phyloP scores from a whole-genome alignment of 1,284 basidiomycete species.

The Cryptococcus sp. region DNA sequence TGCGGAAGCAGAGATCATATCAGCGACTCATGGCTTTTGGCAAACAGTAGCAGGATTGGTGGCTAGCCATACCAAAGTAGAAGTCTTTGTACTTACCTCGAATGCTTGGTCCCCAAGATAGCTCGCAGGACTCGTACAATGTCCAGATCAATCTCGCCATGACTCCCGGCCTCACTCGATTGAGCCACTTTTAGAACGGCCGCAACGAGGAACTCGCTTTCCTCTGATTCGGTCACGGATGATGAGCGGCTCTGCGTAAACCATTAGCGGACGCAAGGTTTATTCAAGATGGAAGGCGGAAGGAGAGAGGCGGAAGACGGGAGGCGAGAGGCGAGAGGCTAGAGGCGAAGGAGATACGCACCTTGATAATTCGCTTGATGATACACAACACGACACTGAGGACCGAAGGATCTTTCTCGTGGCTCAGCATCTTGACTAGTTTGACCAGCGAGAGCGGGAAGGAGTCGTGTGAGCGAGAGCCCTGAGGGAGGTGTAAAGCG shows the following conservation, averaged over 20 bases:
- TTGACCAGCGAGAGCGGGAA: slow-evolving; percentile 36
- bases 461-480: slow-evolving; percentile 7
- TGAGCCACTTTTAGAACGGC: slow-evolving; percentile 14
- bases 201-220: slow-evolving; percentile 26
- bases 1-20: not conserved
- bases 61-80: not conserved
- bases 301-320: too few relatives aligned
- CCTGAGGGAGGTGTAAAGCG: slow-evolving; percentile 16
- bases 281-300: too few relatives aligned
- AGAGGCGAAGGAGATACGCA: slow-evolving; percentile 12
- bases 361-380: slow-evolving; percentile 18
- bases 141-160: slow-evolving; percentile 15
- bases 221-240: slow-evolving; percentile 2
- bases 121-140: slow-evolving; percentile 12
- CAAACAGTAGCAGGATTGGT: not conserved
- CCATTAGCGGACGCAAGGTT: not conserved
- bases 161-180: not conserved
- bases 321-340: too few relatives aligned
- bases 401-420: slow-evolving; percentile 27
- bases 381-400: slow-evolving; percentile 12
- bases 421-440: slow-evolving; percentile 23
- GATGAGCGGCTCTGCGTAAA: slow-evolving; percentile 9
- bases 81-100: not conserved
- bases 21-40: not conserved
- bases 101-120: not conserved